These are phyloP conservation scores for Nicotiana undulata DNA, from an alignment of 257 asterid genomes.

Conservation along the genomic window DNA sequence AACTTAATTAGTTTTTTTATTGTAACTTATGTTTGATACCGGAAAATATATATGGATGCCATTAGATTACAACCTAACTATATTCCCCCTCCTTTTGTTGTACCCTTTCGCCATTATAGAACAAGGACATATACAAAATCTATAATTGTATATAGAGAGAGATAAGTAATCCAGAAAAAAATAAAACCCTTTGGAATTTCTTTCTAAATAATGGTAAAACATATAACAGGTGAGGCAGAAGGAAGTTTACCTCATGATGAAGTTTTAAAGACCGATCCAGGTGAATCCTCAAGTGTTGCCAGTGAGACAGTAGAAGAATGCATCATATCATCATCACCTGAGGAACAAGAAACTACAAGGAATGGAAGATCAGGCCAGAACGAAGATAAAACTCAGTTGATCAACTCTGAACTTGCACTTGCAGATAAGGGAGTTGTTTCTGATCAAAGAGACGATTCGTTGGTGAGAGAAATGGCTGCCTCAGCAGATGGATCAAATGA, in stretches of 20 bases:
- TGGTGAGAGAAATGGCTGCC: background rate
- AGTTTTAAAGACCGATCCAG: background rate
- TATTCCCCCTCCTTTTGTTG: too few relatives aligned
- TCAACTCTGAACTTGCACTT: background rate
- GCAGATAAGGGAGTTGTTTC: background rate
- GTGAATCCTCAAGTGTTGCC: conserved; percentile 11
- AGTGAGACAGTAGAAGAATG: conserved; percentile 21
- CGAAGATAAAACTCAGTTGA: conserved; percentile 5
- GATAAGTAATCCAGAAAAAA: background rate
- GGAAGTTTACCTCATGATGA: conserved; percentile 2
- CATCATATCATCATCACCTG: background rate
- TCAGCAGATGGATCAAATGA: conserved; percentile 6
- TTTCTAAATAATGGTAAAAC: conserved; percentile 9
- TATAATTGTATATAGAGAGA: background rate
- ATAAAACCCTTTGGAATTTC: background rate
- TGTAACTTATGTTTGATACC: background rate
- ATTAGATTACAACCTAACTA: too few relatives aligned
- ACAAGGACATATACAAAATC: too few relatives aligned
- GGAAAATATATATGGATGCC: background rate
- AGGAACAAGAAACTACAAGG: conserved; percentile 11
- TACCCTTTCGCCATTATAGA: too few relatives aligned
- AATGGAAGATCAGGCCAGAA: background rate
- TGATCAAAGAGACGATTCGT: conserved; percentile 4
- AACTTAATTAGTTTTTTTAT: background rate
- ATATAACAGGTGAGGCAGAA: conserved; percentile 22